Conservation (phyloP, 768 basidiomycete genomes). For the Suillus weaverae region DNA sequence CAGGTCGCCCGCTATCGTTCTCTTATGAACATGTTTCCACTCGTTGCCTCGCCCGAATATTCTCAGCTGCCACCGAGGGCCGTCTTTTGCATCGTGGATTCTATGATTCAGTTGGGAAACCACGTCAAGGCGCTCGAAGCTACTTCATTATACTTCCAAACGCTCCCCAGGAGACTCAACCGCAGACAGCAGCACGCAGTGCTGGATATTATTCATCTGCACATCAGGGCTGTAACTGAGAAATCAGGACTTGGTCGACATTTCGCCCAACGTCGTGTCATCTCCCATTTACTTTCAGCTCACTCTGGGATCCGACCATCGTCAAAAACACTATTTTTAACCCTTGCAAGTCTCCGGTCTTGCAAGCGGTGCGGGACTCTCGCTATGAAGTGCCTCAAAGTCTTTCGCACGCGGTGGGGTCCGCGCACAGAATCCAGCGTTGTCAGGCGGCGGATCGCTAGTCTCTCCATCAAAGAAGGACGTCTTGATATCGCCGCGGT, state of each 20-base stretch:
- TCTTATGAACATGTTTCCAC: slow-evolving; percentile 44
- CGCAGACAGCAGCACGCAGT: slow-evolving; percentile 35
- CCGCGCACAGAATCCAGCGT: slow-evolving; percentile 50
- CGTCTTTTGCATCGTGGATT: slow-evolving; percentile 45
- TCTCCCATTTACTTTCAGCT: slow-evolving; percentile 44
- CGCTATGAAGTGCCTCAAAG: slow-evolving; percentile 44
- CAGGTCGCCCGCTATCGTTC: slow-evolving; percentile 26
- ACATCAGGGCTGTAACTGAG: slow-evolving; percentile 36
- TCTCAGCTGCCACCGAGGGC: slow-evolving; percentile 41
- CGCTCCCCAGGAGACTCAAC: slow-evolving; percentile 46
- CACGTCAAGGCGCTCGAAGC: slow-evolving; percentile 42
- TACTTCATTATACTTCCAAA: slow-evolving; percentile 48
- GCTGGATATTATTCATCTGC: slow-evolving; percentile 56
- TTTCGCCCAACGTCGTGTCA: slow-evolving; percentile 42
- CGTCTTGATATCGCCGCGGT: slow-evolving; percentile 47
- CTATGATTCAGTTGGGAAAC: slow-evolving; percentile 45
- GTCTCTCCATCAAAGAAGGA: slow-evolving; percentile 65
- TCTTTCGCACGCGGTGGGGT: slow-evolving; percentile 60
- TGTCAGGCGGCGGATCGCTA: slow-evolving; percentile 59
- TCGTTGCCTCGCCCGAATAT: slow-evolving; percentile 34
- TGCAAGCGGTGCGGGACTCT: slow-evolving; percentile 55
- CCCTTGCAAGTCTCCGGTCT: slow-evolving; percentile 52
- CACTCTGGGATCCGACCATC: slow-evolving; percentile 56
- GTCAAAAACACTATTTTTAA: slow-evolving; percentile 56
- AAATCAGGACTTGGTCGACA: slow-evolving; percentile 43